Evolutionary conservation across 164 flowering plant species (phyloP).

Genomic region (Umbilicus rupestris): DNA sequence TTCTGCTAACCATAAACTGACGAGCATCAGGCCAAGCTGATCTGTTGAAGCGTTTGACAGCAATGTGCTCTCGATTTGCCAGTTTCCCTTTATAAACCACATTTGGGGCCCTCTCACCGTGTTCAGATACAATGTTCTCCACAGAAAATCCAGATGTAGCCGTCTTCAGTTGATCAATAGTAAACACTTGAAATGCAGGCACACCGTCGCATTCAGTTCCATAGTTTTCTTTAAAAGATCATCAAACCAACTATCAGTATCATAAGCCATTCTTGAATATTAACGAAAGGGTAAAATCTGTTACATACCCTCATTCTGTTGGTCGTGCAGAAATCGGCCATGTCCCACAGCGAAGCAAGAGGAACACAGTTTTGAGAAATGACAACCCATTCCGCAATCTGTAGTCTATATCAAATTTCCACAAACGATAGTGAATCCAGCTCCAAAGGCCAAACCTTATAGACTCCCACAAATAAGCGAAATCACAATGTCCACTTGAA

Average conservation of each 20-base stretch:
- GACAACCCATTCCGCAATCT: not conserved
- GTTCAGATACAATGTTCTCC: slow-evolving; percentile 8
- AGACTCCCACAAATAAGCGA: not conserved
- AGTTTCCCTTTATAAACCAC: slow-evolving; percentile 6
- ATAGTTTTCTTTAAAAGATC: not conserved
- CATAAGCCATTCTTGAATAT: not conserved
- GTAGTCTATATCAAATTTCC: not conserved
- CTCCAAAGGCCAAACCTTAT: no score
- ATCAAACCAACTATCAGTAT: not conserved
- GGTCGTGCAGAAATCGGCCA: not conserved
- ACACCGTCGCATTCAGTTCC: not conserved
- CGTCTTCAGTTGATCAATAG: not conserved
- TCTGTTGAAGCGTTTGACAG: slow-evolving; percentile 8
- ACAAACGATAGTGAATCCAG: not conserved
- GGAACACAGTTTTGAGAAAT: not conserved
- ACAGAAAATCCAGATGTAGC: slow-evolving; percentile 7
- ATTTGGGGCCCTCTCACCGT: slow-evolving; percentile 8
- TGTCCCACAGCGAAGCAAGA: not conserved
- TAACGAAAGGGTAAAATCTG: not conserved
- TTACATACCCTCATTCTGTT: not conserved
- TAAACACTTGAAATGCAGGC: not conserved
- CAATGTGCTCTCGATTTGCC: not conserved
- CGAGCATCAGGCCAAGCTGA: slow-evolving; percentile 8
- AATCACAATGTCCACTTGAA: not conserved
- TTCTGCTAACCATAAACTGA: slow-evolving; percentile 7